Percentiles rank a stretch among this genome's conserved stretches.
Evolutionary conservation across 1,284 basidiomycete species (phyloP).

Genomic region (Coriolopsis trogii): DNA sequence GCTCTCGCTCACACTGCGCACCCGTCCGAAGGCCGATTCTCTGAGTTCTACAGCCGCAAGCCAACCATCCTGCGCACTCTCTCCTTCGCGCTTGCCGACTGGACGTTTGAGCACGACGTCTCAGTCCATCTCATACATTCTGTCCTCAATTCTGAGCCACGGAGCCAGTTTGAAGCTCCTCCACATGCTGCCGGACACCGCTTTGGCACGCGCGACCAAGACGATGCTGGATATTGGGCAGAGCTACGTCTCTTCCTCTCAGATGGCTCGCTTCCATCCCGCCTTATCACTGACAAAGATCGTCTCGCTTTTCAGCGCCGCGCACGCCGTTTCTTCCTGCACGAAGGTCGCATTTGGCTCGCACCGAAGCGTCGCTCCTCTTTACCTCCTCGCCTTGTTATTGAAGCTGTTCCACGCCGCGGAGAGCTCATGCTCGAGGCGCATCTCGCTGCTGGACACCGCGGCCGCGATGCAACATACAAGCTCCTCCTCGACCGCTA

Average conservation of each 20-base stretch:
- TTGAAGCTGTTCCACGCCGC: background rate
- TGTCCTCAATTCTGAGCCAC: background rate
- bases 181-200: background rate
- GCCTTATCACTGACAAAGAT: background rate
- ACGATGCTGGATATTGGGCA: background rate
- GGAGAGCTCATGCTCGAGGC: constrained; percentile 14
- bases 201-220: background rate
- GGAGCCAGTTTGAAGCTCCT: background rate
- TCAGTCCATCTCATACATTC: background rate
- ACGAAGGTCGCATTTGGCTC: background rate
- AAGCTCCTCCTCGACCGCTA: constrained; percentile 27
- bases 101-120: no score
- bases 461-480: constrained; percentile 33
- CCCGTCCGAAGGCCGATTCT: no score
- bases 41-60: no score
- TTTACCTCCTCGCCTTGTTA: background rate
- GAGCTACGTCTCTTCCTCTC: background rate
- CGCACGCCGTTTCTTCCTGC: background rate
- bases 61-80: no score
- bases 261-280: background rate
- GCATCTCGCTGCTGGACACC: constrained; percentile 32
- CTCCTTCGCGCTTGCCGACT: no score
- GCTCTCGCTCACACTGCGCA: no score
- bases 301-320: background rate
- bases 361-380: background rate